A percentile compares a stretch with the other conserved stretches of the same genome.
These are phyloP conservation scores for Hirschioporus abietinus DNA, from an alignment of 768 basidiomycete species.

Conservation along the genomic window DNA sequence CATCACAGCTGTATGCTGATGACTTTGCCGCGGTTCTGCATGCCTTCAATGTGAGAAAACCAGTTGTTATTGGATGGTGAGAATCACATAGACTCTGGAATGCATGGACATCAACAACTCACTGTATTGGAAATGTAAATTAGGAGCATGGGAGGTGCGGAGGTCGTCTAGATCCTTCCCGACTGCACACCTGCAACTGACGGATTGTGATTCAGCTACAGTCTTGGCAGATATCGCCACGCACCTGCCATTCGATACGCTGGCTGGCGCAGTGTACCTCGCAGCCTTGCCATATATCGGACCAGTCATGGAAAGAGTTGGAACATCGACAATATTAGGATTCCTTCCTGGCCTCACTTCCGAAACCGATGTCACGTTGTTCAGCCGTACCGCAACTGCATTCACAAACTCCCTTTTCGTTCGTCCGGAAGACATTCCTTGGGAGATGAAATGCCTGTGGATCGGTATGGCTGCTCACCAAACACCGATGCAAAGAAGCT, in stretches of 20 bases:
- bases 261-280: constrained; percentile 16
- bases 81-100: background rate
- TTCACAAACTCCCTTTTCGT: constrained; percentile 14
- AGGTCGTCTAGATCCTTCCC: background rate
- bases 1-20: constrained; percentile 13
- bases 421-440: constrained; percentile 6
- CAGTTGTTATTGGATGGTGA: constrained; percentile 20
- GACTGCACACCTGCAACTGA: background rate
- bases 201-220: constrained; percentile 10
- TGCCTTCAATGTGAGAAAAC: constrained; percentile 17
- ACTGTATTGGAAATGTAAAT: too few relatives aligned
- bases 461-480: background rate
- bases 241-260: constrained; percentile 6
- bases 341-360: constrained; percentile 10
- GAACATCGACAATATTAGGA: constrained; percentile 11
- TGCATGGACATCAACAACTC: too few relatives aligned
- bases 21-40: constrained; percentile 18
- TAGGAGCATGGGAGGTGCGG: constrained; percentile 11
- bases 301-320: constrained; percentile 9
- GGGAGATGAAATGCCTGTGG: background rate
- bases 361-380: constrained; percentile 11
- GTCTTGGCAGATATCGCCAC: constrained; percentile 15
- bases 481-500: constrained; percentile 9
- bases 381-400: constrained; percentile 12
- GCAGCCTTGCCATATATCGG: constrained; percentile 15